These are phyloP conservation scores for Sicyos edulis DNA, from an alignment of 306 rosid species.

Conservation along the genomic window DNA sequence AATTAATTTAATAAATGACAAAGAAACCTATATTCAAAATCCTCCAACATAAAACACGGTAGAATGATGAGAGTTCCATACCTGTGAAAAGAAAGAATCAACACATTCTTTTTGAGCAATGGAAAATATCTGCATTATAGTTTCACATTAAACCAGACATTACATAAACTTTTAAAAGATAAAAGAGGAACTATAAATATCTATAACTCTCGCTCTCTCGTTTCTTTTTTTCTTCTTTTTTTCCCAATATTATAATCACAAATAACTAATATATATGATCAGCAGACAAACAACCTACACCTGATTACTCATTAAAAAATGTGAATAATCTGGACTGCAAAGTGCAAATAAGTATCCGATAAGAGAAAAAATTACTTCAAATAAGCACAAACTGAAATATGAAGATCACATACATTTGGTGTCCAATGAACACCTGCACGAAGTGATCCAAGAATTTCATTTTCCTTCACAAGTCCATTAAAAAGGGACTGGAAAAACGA, in stretches of 20 bases:
- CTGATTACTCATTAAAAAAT: slow-evolving; percentile 1
- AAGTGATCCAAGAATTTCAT: slow-evolving; percentile 71
- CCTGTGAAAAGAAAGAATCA: slow-evolving; percentile 96
- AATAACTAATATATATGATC: background rate
- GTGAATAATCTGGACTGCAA: background rate
- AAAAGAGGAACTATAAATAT: background rate
- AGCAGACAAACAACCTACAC: background rate
- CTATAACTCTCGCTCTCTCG: background rate
- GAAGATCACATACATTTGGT: slow-evolving; percentile 60
- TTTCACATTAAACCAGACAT: slow-evolving; percentile 24
- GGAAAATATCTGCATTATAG: slow-evolving; percentile 69
- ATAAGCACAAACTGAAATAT: background rate
- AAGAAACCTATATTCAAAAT: slow-evolving; percentile 20
- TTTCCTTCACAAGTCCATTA: slow-evolving; percentile 76
- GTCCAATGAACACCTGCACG: slow-evolving; percentile 99
- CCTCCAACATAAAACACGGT: slow-evolving; percentile 11
- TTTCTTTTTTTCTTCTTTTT: background rate
- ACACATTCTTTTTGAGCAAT: slow-evolving; percentile 76
- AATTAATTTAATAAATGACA: background rate
- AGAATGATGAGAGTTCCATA: slow-evolving; percentile 27
- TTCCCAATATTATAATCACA: background rate
- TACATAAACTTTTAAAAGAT: background rate
- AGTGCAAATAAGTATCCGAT: background rate
- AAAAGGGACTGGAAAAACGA: slow-evolving; percentile 87
- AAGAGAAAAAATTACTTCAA: background rate